Conservation (phyloP, 768 basidiomycete genomes). For the Xerocomellus intermedius region DNA sequence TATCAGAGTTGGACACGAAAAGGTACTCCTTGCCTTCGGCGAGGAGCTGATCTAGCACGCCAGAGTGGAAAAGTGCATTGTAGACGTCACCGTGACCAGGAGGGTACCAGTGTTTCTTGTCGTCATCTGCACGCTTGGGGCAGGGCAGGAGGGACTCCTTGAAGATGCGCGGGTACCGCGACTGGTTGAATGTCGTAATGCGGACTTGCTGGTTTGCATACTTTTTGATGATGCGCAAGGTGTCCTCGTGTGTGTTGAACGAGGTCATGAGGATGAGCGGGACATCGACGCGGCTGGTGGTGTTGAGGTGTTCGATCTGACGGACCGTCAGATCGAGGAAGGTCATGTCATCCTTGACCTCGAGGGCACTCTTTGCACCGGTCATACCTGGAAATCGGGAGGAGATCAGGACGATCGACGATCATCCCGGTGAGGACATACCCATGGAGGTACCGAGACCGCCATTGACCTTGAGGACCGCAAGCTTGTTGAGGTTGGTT, state of each 20-base stretch:
- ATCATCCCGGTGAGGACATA: conserved; percentile 11
- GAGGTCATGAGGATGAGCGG: conserved; percentile 82
- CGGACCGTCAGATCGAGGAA: conserved; percentile 66
- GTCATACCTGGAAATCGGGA: conserved; percentile 42
- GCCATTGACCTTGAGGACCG: conserved; percentile 78
- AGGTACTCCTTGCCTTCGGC: conserved; percentile 75
- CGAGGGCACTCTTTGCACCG: conserved; percentile 69
- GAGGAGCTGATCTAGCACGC: conserved; percentile 69
- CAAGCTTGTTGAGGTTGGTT: conserved; percentile 61
- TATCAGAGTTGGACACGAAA: conserved; percentile 78
- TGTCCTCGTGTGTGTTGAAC: conserved; percentile 80
- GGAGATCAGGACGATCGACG: neutral
- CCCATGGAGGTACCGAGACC: conserved; percentile 70
- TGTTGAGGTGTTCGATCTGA: conserved; percentile 71
- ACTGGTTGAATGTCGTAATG: conserved; percentile 71
- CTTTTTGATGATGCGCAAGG: conserved; percentile 75
- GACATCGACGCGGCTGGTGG: conserved; percentile 59
- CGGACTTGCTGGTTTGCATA: conserved; percentile 77
- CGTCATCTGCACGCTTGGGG: conserved; percentile 53
- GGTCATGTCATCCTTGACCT: conserved; percentile 71
- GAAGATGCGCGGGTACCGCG: conserved; percentile 70
- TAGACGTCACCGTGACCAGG: conserved; percentile 77
- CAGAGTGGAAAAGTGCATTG: conserved; percentile 68
- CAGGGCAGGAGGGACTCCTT: conserved; percentile 66
- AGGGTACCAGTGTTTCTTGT: conserved; percentile 75